These are phyloP conservation scores for Prunus dulcis DNA, from an alignment of 306 rosid species.

Conservation along the genomic window DNA sequence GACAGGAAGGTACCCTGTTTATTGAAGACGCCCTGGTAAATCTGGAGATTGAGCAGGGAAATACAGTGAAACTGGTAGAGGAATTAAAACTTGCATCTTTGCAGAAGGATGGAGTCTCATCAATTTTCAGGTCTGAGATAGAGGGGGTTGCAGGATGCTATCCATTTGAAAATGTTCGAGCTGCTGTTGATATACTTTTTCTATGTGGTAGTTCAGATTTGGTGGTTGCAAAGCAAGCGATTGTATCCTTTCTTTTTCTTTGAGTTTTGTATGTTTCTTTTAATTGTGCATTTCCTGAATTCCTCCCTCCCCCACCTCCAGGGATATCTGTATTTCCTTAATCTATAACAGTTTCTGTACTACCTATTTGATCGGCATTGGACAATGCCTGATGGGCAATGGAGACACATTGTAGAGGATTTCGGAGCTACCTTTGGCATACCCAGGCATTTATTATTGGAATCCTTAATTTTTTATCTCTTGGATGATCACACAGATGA, in stretches of 20 bases:
- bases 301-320: background rate
- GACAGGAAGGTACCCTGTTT: conserved; percentile 69
- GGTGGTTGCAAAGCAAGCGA: conserved; percentile 93
- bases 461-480: conserved; percentile 77
- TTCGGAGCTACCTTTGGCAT: conserved; percentile 78
- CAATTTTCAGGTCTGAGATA: conserved; percentile 48
- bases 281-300: conserved; percentile 5
- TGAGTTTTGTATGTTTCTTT: conserved; percentile 14
- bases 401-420: conserved; percentile 80
- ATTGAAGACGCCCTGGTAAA: conserved; percentile 86
- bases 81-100: conserved; percentile 56
- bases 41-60: conserved; percentile 66
- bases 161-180: conserved; percentile 78
- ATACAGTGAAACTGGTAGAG: conserved; percentile 40
- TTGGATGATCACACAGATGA: conserved; percentile 82
- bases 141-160: conserved; percentile 61
- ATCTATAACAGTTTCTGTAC: conserved; percentile 69
- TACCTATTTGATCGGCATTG: conserved; percentile 93
- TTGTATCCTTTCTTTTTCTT: conserved; percentile 65
- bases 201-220: conserved; percentile 74
- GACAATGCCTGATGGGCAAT: conserved; percentile 74
- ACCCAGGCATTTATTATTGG: conserved; percentile 71
- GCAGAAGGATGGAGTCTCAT: conserved; percentile 50
- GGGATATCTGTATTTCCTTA: conserved; percentile 42
- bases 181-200: conserved; percentile 86